phyloP scores from a whole-genome alignment of 208 protist genomes.

The Naegleria lovaniensis region DNA sequence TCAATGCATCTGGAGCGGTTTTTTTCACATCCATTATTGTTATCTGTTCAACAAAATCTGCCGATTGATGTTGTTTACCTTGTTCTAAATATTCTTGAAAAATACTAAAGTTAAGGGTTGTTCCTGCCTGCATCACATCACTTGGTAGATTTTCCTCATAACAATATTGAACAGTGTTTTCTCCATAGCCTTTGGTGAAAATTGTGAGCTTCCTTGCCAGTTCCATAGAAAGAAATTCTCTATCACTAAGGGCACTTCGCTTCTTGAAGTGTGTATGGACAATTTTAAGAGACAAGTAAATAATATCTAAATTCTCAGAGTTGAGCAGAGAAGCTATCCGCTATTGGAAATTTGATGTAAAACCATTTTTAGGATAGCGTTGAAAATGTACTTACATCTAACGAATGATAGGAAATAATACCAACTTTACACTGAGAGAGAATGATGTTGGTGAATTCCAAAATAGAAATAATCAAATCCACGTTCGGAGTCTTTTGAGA shows the following conservation, averaged over 20 bases:
- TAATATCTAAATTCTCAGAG: neutral
- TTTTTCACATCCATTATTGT: neutral
- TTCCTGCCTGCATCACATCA: neutral
- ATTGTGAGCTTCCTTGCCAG: neutral
- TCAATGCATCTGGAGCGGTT: neutral
- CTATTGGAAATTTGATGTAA: neutral
- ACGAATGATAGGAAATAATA: neutral
- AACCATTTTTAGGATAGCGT: no score
- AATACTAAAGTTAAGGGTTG: neutral
- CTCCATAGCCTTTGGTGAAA: neutral
- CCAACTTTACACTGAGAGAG: neutral
- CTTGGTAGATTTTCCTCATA: neutral
- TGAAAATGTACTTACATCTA: neutral
- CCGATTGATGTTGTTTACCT: neutral
- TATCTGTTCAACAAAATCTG: neutral
- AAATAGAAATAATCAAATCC: neutral
- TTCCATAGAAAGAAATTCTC: neutral
- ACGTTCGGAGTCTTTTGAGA: neutral
- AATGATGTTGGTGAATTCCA: neutral
- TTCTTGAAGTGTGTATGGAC: neutral
- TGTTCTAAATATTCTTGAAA: neutral
- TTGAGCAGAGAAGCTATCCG: neutral
- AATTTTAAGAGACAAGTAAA: neutral
- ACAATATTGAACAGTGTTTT: neutral
- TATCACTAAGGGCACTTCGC: neutral